A percentile compares a stretch with the other conserved stretches of the same genome.
phyloP scores from a whole-genome alignment of 129 eudicot genomes.

The Escallonia rubra region DNA sequence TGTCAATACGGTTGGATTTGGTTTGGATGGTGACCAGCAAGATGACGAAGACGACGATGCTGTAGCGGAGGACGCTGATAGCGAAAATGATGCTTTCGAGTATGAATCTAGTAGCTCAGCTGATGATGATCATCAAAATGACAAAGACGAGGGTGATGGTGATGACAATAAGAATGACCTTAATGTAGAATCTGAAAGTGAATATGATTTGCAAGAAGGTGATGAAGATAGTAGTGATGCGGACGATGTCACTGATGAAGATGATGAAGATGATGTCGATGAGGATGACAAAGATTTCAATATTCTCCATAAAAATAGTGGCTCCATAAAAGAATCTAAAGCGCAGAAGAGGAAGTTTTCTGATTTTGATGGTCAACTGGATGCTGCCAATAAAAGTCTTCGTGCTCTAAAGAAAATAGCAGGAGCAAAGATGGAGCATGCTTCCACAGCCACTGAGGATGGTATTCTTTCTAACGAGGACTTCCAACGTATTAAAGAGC shows the following conservation, averaged over 20 bases:
- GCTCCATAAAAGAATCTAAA: constrained; percentile 18
- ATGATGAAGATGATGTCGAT: constrained; percentile 19
- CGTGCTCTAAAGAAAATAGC: constrained; percentile 84
- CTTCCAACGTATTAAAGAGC: constrained; percentile 73
- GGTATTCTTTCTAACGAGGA: constrained; percentile 91
- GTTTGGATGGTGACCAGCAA: constrained; percentile 23
- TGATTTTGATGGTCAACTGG: constrained; percentile 63
- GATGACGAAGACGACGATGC: constrained; percentile 24
- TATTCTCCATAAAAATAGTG: constrained; percentile 10
- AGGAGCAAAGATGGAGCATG: constrained; percentile 35
- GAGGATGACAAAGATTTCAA: constrained; percentile 27
- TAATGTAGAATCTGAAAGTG: constrained; percentile 19
- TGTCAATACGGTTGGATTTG: constrained; percentile 20
- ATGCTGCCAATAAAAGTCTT: constrained; percentile 71
- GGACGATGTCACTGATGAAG: constrained; percentile 29
- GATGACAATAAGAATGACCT: constrained; percentile 1
- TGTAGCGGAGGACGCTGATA: constrained; percentile 29
- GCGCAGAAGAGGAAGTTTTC: constrained; percentile 65
- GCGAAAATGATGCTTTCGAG: constrained; percentile 36
- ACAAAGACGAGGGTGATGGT: constrained; percentile 16
- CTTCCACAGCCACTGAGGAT: constrained; percentile 29
- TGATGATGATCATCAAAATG: constrained; percentile 17
- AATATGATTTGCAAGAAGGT: constrained; percentile 23
- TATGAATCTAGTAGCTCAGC: constrained; percentile 22
- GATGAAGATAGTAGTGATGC: constrained; percentile 33